Conservation (phyloP, 164 flowering plant species). For the Saururus chinensis region DNA sequence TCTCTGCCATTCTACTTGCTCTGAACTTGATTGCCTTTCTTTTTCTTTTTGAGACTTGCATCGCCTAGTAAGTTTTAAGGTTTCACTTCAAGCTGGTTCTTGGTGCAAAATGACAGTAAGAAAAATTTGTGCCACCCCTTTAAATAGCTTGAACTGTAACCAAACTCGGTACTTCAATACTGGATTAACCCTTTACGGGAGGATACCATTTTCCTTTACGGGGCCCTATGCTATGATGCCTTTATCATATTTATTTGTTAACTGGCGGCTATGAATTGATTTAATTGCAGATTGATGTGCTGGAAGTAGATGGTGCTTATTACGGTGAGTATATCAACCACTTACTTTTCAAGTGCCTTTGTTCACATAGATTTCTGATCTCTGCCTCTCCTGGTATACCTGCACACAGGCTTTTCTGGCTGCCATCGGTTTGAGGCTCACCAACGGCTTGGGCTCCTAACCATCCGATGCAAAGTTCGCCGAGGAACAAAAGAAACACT, state of each 20-base stretch:
- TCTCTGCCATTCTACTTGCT: background rate
- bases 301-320: slow-evolving; percentile 90
- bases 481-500: slow-evolving; percentile 86
- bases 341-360: background rate
- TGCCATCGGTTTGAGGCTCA: slow-evolving; percentile 92
- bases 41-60: too few relatives aligned
- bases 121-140: background rate
- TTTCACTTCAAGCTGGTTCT: too few relatives aligned
- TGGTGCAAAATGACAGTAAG: background rate
- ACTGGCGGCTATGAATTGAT: background rate
- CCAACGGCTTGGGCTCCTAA: slow-evolving; percentile 76
- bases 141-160: too few relatives aligned
- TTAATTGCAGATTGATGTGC: slow-evolving; percentile 86
- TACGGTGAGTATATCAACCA: slow-evolving; percentile 46
- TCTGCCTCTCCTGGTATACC: background rate
- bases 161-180: too few relatives aligned
- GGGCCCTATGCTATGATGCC: background rate
- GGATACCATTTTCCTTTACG: too few relatives aligned
- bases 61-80: too few relatives aligned
- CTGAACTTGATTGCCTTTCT: too few relatives aligned
- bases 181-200: too few relatives aligned
- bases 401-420: slow-evolving; percentile 66
- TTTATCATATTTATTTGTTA: background rate
- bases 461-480: slow-evolving; percentile 77
- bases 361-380: background rate